Evolutionary conservation across 305 asterid genomes (phyloP), one percentile per base, ranked within the genome.

Genomic region (Nicotiana rustica): DNA sequence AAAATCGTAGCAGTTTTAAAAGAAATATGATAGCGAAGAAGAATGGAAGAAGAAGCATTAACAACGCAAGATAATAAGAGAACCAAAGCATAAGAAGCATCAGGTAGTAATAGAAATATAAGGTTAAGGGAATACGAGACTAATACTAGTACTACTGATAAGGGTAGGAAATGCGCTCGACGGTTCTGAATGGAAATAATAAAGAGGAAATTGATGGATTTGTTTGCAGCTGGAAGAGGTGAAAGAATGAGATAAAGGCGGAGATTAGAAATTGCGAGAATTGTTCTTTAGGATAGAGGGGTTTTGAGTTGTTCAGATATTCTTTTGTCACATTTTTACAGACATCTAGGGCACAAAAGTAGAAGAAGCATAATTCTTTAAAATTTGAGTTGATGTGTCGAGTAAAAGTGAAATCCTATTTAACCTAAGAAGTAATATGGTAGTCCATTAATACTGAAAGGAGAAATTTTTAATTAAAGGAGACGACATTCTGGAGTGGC

Each of bases 181-280:
- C 41, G 66, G 55, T 69, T 41, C 19, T 71, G n/a, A 47, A 71
- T 71, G 41, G 41, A 73, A 73, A 47, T 73, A 60, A 13, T 73
- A 47, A 47, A 73, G 79, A 47, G 36, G 38, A 21, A 73, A 47
- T 13, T 73, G 75, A 67, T 67, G 79, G 21, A 47, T 21, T 73
- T 47, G 12, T 21, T 71, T 47, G 62, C 4, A 2, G 15, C 14
- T 47, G 62, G 79, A 73, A 21, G 36, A 73, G 47, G 21, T 38
- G 41, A 47, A 62, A 73, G 62, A 73, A 49, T 21, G 25, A 21
- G 21, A 47, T 38, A 38, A 38, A 5, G 33, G 21, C 44, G 36
- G 57, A 44, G 36, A 69, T n/a, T 38, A 69, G 57, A 38, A 18
- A 44, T 69, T 38, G 47, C 2, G 1, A 69, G 2, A 69, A 9